Evolutionary conservation across 2,329 filamentous ascomycete species (phyloP).

Genomic region (Clonostachys rosea): DNA sequence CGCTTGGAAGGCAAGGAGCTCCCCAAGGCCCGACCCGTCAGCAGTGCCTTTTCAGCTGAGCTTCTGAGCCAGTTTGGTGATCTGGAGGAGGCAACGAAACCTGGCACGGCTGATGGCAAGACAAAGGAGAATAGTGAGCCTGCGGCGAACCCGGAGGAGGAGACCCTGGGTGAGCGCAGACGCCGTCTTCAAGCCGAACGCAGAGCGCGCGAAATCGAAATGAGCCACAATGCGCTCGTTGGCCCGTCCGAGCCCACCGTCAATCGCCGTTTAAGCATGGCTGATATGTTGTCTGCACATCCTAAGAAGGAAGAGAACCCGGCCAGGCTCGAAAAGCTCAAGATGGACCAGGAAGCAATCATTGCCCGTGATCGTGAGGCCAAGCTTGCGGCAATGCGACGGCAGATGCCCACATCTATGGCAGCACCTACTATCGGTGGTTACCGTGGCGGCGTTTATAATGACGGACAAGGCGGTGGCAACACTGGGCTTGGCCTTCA

Average conservation of each 20-base stretch:
- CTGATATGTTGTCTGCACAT: slow-evolving; percentile 48
- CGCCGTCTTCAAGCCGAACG: slow-evolving; percentile 66
- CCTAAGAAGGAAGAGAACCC: slow-evolving; percentile 32
- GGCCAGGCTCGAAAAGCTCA: slow-evolving; percentile 21
- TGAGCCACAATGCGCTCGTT: slow-evolving; percentile 27
- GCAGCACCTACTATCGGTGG: slow-evolving; percentile 30
- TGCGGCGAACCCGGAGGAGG: slow-evolving; percentile 46
- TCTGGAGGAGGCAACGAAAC: slow-evolving; percentile 23
- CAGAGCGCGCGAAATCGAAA: slow-evolving; percentile 57
- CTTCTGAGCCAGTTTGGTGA: slow-evolving; percentile 61
- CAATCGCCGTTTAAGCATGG: slow-evolving; percentile 44
- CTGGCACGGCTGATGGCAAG: slow-evolving; percentile 14
- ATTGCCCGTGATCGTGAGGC: slow-evolving; percentile 35
- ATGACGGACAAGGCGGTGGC: slow-evolving; percentile 42
- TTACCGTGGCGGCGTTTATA: slow-evolving; percentile 48
- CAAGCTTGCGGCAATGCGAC: slow-evolving; percentile 42
- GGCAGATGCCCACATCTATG: slow-evolving; percentile 42
- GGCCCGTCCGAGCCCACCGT: slow-evolving; percentile 9
- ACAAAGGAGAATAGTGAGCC: slow-evolving; percentile 24
- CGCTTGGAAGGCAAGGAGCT: slow-evolving; percentile 59
- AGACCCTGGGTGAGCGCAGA: slow-evolving; percentile 75
- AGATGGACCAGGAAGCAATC: slow-evolving; percentile 24
- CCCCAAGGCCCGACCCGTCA: slow-evolving; percentile 54
- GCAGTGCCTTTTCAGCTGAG: slow-evolving; percentile 63
- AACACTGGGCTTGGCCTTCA: slow-evolving; percentile 7